Conservation (phyloP, 805 yeast species). For the Trichomonascus vanleenenianus region DNA sequence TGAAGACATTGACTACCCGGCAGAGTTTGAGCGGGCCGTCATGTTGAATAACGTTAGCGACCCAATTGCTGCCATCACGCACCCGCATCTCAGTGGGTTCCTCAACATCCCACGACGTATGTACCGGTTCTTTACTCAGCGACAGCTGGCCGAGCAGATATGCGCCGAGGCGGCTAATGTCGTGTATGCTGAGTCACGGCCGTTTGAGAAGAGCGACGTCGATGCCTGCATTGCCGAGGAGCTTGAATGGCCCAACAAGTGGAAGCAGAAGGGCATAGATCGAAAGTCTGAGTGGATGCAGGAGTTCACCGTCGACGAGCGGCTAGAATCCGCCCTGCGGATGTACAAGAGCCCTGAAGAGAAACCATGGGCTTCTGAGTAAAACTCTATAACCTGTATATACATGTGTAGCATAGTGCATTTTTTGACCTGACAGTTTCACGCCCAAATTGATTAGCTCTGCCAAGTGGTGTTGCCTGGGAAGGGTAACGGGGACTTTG, state of each 20-base stretch:
- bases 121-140: slow-evolving; percentile 66
- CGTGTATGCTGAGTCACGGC: slow-evolving; percentile 45
- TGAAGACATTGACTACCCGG: slow-evolving; percentile 44
- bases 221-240: slow-evolving; percentile 55
- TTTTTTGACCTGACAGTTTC: background rate
- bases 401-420: background rate
- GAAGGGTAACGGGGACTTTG: too few relatives aligned
- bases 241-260: slow-evolving; percentile 73
- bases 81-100: slow-evolving; percentile 76
- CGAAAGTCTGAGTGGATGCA: slow-evolving; percentile 84
- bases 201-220: slow-evolving; percentile 39
- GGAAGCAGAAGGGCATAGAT: slow-evolving; percentile 72
- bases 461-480: too few relatives aligned
- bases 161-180: slow-evolving; percentile 48
- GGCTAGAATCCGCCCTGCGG: slow-evolving; percentile 45
- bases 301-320: slow-evolving; percentile 60
- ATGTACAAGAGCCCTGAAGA: slow-evolving; percentile 23
- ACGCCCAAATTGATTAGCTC: too few relatives aligned
- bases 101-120: slow-evolving; percentile 66
- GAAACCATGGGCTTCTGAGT: background rate
- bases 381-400: background rate
- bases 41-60: slow-evolving; percentile 25
- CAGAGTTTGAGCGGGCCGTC: slow-evolving; percentile 42
- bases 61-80: slow-evolving; percentile 68
- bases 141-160: slow-evolving; percentile 61